Evolutionary conservation across 805 yeast species (phyloP), one percentile per base, ranked within the genome.

Genomic region (Metschnikowia kofuensis): DNA sequence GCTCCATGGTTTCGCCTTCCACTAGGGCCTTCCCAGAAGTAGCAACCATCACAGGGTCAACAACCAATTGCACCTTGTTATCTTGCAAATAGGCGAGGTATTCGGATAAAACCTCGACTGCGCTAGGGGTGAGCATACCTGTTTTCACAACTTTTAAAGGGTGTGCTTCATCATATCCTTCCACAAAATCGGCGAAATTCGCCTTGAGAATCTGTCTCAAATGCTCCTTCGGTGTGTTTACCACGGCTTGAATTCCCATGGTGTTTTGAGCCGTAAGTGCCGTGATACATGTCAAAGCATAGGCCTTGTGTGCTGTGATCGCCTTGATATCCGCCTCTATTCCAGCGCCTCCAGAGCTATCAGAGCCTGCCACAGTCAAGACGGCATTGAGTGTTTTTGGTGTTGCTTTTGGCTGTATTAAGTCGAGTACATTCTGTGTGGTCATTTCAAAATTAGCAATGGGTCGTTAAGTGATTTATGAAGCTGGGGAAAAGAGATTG

Each of bases 271-370:
- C 86, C 0, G 96, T 89, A 50, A 89, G 66, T 2, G 90, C 91
- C 8, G 90, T 79, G 40, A 87, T 82, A 58, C 90, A 85, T 0
- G 91, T 85, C 64, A 84, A 67, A 0, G 87, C 96, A 59, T 83
- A 87, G 44, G 89, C 89, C 13, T 80, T 79, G 58, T 85, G 87
- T 1, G 87, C 86, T 3, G 86, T 74, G 47, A 89, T 78, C 0
- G 96, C 83, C 67, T 89, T 89, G 35, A 89, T 62, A 62, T 89
- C 96, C 0, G 96, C 96, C 64, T 89, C 96, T 43, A 89, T 83
- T 2, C 96, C 96, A 2, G 96, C 96, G 4, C 96, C 96, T 2
- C 96, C 96, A 10, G 92, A 84, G 39, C 84, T 79, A 62, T 89
- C 96, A 0, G 92, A 84, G 0, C 96, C 96, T 1, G 89, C 89